Evolutionary conservation across 1,284 basidiomycete species (phyloP).

Genomic region (Apiotrichum domesticum): DNA sequence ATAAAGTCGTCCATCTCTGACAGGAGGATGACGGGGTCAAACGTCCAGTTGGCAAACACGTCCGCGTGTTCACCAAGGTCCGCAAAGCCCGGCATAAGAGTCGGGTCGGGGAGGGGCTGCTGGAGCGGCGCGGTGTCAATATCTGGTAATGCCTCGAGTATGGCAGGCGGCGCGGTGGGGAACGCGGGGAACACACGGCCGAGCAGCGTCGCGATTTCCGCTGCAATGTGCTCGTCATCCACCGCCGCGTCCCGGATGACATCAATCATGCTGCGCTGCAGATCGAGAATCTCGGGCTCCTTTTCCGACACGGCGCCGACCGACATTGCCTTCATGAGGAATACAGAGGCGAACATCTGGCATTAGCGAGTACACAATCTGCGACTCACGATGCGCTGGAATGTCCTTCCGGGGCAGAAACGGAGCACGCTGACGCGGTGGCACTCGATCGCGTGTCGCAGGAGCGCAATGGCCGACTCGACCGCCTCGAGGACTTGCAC

Average conservation of each 20-base stretch:
- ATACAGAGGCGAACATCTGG: constrained; percentile 6
- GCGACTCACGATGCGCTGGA: neutral
- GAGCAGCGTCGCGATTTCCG: constrained; percentile 1
- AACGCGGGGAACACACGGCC: neutral
- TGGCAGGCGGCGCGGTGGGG: neutral
- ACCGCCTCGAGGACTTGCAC: neutral
- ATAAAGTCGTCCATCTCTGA: constrained; percentile 7
- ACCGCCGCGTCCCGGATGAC: neutral
- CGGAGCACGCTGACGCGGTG: neutral
- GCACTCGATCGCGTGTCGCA: neutral
- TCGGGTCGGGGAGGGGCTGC: neutral
- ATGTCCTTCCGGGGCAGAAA: constrained; percentile 1
- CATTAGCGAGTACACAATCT: too few species aligned
- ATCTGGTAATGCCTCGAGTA: neutral
- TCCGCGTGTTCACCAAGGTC: neutral
- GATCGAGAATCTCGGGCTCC: neutral
- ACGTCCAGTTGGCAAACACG: constrained; percentile 10
- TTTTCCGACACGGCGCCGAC: neutral
- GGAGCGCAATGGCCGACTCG: neutral
- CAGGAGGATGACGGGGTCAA: constrained; percentile 8
- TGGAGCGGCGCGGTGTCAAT: neutral
- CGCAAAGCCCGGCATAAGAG: neutral
- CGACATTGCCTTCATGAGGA: constrained; percentile 6
- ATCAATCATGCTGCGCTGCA: neutral
- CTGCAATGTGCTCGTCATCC: constrained; percentile 1